These are phyloP conservation scores for Amborella trichopoda DNA, from an alignment of 164 flowering plant species.

Conservation along the genomic window DNA sequence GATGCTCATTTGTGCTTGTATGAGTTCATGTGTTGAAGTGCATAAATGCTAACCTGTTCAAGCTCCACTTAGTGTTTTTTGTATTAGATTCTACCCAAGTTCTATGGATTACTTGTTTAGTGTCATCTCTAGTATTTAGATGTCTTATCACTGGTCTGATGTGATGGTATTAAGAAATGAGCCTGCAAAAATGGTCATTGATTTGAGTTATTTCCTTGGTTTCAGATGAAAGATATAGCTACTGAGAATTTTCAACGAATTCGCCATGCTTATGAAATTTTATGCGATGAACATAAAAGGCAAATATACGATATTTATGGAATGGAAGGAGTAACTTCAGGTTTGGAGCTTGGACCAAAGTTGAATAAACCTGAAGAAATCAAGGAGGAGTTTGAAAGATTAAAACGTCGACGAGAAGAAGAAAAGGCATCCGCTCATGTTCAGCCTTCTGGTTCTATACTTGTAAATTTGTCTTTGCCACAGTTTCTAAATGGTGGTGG, in stretches of 20 bases:
- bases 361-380: conserved; percentile 71
- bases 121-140: no score
- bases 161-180: no score
- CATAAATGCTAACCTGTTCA: no score
- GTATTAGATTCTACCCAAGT: no score
- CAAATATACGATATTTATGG: conserved; percentile 94
- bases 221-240: conserved; percentile 96
- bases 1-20: no score
- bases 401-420: conserved; percentile 45
- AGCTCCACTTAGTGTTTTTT: no score
- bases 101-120: no score
- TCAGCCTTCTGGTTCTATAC: conserved; percentile 62
- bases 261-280: conserved; percentile 87
- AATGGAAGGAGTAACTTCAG: conserved; percentile 89
- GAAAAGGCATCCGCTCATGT: conserved; percentile 52
- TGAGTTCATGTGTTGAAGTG: no score
- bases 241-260: conserved; percentile 90
- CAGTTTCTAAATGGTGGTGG: conserved; percentile 62
- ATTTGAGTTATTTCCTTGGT: background rate
- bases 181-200: no score
- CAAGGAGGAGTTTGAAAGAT: conserved; percentile 75
- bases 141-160: no score
- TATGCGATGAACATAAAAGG: conserved; percentile 68
- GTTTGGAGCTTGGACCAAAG: conserved; percentile 84
- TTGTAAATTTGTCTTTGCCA: conserved; percentile 70